Base-by-base conservation (phyloP, 2,329 filamentous ascomycete species). In the Alternaria sp. region DNA sequence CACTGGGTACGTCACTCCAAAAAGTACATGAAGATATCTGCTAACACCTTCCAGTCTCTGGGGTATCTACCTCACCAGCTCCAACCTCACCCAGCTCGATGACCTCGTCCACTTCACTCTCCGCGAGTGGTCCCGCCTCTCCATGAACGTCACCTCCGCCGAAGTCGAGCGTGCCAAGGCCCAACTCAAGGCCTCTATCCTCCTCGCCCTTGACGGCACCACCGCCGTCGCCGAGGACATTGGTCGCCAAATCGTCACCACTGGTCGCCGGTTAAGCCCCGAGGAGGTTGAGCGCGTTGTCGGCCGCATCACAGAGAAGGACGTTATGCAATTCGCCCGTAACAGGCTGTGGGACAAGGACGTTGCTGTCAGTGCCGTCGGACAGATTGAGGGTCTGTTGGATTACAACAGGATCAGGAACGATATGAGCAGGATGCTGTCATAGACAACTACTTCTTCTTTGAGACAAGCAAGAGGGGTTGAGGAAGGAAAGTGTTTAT, bases 141-240 rank as follows among this genome's bases (percentile, higher is more conserved):
- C 92, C 75, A 90, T 89, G 85, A 91, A 89, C 82, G 95, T 99
- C 75, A 89, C 87, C 76, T 87, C 93, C 78, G 89, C 94, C 69
- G 95, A 99, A 85, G 91, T 94, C 63, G 95, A 99, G 88, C 94
- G 95, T 73, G 95, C 95, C 82, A 99, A 99, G 89, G 92, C 95
- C 67, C 95, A 99, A 86, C 90, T 99, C 75, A 99, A 99, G 89
- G 95, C 95, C 65, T 97, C 94, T 56, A 94, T 99, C 77, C 92
- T 99, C 64, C 89, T 99, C 69, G 96, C 93, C 54, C 92, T 99
- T 32, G 95, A 99, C 80, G 96, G 94, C 81, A 98, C 95, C 78
- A 98, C 95, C 49, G 93, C 95, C 73, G 91, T 97, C 56, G 95
- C 95, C 63, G 95, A 99, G 86, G 95, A 99, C 80, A 97, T 99